phyloP scores from a whole-genome alignment of 352 stramenopile species.

The Globisporangium cederbergense region DNA sequence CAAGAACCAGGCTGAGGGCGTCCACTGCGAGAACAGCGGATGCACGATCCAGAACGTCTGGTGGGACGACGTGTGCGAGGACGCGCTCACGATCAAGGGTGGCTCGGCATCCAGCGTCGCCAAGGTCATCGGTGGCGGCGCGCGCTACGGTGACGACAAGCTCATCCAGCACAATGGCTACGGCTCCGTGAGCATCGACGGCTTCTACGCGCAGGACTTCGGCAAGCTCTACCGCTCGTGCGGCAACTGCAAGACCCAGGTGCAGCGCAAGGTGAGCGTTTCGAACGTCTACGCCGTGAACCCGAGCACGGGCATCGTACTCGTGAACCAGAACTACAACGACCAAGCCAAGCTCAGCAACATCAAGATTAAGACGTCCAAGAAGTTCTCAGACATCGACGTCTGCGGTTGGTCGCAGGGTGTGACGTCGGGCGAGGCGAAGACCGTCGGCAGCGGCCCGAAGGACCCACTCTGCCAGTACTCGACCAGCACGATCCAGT shows the following conservation, averaged over 20 bases:
- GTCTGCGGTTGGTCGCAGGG: conserved; percentile 20
- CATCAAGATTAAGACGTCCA: conserved; percentile 19
- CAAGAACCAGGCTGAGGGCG: too few species aligned
- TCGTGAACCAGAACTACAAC: conserved; percentile 24
- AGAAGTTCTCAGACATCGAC: too few species aligned
- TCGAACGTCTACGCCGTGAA: conserved; percentile 24
- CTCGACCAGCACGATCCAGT: conserved; percentile 13
- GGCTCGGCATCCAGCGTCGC: conserved; percentile 20
- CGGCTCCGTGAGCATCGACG: conserved; percentile 20
- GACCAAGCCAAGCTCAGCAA: conserved; percentile 21
- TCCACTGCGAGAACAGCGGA: too few species aligned
- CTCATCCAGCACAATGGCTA: conserved; percentile 28
- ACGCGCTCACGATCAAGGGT: conserved; percentile 27
- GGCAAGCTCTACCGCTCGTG: conserved; percentile 31
- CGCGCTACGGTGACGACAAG: conserved; percentile 28
- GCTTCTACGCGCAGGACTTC: conserved; percentile 29
- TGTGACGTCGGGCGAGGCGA: too few species aligned
- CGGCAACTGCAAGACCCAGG: conserved; percentile 19
- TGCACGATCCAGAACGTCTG: conserved; percentile 30
- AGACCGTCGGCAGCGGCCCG: conserved; percentile 11
- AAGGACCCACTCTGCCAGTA: conserved; percentile 13
- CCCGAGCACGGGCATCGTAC: conserved; percentile 18
- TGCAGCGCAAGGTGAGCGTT: conserved; percentile 21
- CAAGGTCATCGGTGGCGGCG: conserved; percentile 25
- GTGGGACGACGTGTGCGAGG: conserved; percentile 29